These are phyloP conservation scores for Anacardium occidentale DNA, from an alignment of 345 rosid genomes.

Conservation along the genomic window DNA sequence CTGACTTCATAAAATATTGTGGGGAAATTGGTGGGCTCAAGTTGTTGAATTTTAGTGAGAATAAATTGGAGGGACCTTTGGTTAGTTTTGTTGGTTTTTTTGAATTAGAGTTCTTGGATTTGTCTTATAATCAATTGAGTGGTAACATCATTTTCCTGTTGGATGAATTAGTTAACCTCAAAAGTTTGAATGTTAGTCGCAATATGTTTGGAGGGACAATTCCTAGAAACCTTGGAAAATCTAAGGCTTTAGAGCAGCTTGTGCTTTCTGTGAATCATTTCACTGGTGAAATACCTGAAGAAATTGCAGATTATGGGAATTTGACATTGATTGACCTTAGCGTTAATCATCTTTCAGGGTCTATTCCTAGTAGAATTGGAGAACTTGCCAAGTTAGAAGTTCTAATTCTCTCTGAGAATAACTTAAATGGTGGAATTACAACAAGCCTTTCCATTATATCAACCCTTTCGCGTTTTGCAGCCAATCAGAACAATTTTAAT, in stretches of 20 bases:
- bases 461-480: slow-evolving; percentile 55
- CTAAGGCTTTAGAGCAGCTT: slow-evolving; percentile 44
- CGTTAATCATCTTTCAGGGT: slow-evolving; percentile 41
- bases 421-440: slow-evolving; percentile 49
- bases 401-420: slow-evolving; percentile 54
- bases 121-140: slow-evolving; percentile 42
- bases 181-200: slow-evolving; percentile 43
- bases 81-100: slow-evolving; percentile 49
- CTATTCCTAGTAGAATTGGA: slow-evolving; percentile 50
- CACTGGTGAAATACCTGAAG: slow-evolving; percentile 45
- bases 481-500: slow-evolving; percentile 46
- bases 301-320: slow-evolving; percentile 34
- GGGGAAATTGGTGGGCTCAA: slow-evolving; percentile 43
- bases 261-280: slow-evolving; percentile 41
- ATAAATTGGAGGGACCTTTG: slow-evolving; percentile 36
- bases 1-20: slow-evolving; percentile 41
- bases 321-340: slow-evolving; percentile 56
- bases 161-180: slow-evolving; percentile 46
- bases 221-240: slow-evolving; percentile 39
- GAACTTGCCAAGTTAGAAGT: slow-evolving; percentile 43
- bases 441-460: slow-evolving; percentile 35
- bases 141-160: slow-evolving; percentile 44
- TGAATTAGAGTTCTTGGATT: slow-evolving; percentile 56
- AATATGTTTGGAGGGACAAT: slow-evolving; percentile 41
- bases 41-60: slow-evolving; percentile 54